Conservation (phyloP, 345 rosid species). For the Camelina neglecta region DNA sequence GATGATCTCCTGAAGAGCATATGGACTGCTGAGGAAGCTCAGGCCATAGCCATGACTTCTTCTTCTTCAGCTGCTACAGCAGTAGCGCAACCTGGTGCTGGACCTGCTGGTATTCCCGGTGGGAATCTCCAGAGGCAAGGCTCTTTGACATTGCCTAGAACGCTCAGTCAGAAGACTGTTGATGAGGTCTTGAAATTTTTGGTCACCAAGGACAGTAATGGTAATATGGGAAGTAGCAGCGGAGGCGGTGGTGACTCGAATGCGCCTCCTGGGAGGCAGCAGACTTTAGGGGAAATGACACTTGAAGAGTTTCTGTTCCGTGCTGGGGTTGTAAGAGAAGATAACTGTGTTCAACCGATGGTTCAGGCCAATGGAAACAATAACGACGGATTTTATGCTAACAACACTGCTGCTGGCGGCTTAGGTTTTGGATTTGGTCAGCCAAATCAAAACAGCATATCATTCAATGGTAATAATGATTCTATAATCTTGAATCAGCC, state of each 20-base stretch:
- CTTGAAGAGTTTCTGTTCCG: constrained; percentile 89
- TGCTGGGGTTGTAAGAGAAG: constrained; percentile 92
- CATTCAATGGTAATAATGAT: constrained; percentile 46
- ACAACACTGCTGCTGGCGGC: constrained; percentile 45
- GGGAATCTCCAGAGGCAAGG: constrained; percentile 90
- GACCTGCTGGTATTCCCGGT: constrained; percentile 40
- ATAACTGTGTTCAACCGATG: constrained; percentile 47
- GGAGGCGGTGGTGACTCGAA: constrained; percentile 48
- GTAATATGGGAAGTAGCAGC: constrained; percentile 43
- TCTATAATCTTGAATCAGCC: constrained; percentile 52
- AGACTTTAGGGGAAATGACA: constrained; percentile 77
- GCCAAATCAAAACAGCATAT: constrained; percentile 52
- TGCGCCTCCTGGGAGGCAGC: constrained; percentile 59
- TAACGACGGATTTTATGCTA: constrained; percentile 56
- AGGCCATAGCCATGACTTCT: constrained; percentile 49
- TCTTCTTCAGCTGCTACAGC: constrained; percentile 44
- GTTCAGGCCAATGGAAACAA: constrained; percentile 45
- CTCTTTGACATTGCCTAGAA: constrained; percentile 88
- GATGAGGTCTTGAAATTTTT: constrained; percentile 92
- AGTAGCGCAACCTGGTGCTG: constrained; percentile 33
- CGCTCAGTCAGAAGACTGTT: constrained; percentile 93
- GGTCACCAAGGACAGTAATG: constrained; percentile 56
- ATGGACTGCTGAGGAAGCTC: constrained; percentile 92
- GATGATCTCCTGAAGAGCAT: constrained; percentile 88
- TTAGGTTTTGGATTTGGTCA: constrained; percentile 66